These are phyloP conservation scores for Acanthamoeba castellanii DNA, from an alignment of 208 protist genomes.

Conservation along the genomic window DNA sequence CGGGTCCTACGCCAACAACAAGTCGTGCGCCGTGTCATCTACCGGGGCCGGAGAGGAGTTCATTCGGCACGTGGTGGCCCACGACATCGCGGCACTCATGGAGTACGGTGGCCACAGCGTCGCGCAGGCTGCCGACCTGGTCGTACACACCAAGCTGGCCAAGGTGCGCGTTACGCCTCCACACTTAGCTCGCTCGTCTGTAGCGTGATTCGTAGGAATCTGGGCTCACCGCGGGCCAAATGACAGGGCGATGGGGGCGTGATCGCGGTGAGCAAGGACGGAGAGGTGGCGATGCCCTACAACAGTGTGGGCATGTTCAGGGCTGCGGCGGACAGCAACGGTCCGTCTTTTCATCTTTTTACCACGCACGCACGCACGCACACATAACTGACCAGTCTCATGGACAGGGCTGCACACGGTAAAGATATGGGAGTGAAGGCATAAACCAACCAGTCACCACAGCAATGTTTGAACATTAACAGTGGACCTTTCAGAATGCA, in stretches of 20 bases:
- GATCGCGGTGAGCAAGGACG: slow-evolving; percentile 77
- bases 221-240: neutral
- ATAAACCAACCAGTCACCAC: too few species aligned
- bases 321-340: slow-evolving; percentile 40
- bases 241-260: slow-evolving; percentile 80
- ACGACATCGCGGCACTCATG: slow-evolving; percentile 75
- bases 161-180: neutral
- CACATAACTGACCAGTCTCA: neutral
- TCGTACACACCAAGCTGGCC: slow-evolving; percentile 63
- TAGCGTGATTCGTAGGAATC: neutral
- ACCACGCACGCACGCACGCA: neutral
- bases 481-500: too few species aligned
- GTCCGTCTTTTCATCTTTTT: neutral
- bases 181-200: neutral
- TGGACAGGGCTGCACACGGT: neutral
- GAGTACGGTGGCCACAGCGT: slow-evolving; percentile 72
- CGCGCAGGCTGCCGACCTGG: slow-evolving; percentile 68
- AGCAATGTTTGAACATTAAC: too few species aligned
- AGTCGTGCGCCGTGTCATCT: slow-evolving; percentile 76
- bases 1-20: slow-evolving; percentile 83
- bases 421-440: neutral
- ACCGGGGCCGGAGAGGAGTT: slow-evolving; percentile 85
- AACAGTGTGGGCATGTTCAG: slow-evolving; percentile 83
- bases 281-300: slow-evolving; percentile 80
- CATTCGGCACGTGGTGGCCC: slow-evolving; percentile 72